Conservation (phyloP, 2,329 filamentous ascomycete species). For the Hymenoscyphus linearis region DNA sequence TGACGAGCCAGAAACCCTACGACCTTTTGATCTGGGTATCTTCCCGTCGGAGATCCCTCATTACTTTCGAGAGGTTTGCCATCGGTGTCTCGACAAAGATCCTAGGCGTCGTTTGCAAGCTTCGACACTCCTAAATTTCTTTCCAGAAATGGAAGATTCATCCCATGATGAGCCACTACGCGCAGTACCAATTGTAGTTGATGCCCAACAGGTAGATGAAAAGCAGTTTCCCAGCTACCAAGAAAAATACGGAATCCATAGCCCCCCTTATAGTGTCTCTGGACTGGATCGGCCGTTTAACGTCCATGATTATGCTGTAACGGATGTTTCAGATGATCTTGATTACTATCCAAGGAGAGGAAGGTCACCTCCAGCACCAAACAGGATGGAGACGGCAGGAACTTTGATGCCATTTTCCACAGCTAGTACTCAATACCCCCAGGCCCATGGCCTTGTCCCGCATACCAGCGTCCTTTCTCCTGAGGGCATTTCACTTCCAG, state of each 20-base stretch:
- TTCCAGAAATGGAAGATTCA: conserved; percentile 45
- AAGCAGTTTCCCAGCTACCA: conserved; percentile 10
- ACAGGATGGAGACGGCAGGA: conserved; percentile 10
- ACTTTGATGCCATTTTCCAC: conserved; percentile 3
- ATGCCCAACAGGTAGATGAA: conserved; percentile 23
- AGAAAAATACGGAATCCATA: conserved; percentile 10
- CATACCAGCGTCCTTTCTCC: conserved; percentile 1
- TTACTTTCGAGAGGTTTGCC: conserved; percentile 78
- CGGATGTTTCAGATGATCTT: conserved; percentile 23
- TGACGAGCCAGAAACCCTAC: conserved; percentile 81
- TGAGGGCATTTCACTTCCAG: conserved; percentile 1
- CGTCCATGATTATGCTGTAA: conserved; percentile 25
- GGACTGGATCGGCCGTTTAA: conserved; percentile 13
- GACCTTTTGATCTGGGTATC: conserved; percentile 57
- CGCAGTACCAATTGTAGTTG: conserved; percentile 27
- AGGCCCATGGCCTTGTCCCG: conserved; percentile 2
- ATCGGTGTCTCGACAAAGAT: conserved; percentile 63
- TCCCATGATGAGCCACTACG: conserved; percentile 11
- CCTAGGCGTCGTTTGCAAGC: conserved; percentile 72
- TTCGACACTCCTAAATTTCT: conserved; percentile 61
- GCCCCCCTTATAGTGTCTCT: conserved; percentile 12
- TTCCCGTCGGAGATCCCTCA: conserved; percentile 61
- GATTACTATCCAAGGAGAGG: conserved; percentile 28
- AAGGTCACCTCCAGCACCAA: conserved; percentile 31
- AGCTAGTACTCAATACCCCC: conserved; percentile 5